Evolutionary conservation across 2,329 filamentous ascomycete species (phyloP).

Genomic region (Botryosphaeria agaves): DNA sequence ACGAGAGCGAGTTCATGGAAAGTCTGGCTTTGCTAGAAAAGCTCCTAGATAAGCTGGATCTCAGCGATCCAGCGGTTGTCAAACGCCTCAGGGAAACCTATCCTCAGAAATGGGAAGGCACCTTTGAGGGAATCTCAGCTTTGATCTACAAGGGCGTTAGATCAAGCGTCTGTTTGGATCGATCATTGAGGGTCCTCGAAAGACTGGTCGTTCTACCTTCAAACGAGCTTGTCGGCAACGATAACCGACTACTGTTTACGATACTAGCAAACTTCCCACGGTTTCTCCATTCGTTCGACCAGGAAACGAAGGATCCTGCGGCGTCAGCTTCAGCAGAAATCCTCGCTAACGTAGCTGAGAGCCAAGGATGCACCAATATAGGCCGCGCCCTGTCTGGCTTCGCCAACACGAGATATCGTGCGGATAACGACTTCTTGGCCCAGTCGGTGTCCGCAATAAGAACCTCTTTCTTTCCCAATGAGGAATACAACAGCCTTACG

Average conservation of each 20-base stretch:
- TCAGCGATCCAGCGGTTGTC: conserved; percentile 52
- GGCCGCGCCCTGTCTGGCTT: conserved; percentile 54
- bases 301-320: conserved; percentile 36
- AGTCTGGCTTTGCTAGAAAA: conserved; percentile 82
- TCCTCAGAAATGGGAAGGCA: conserved; percentile 74
- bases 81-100: conserved; percentile 58
- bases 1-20: conserved; percentile 87
- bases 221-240: conserved; percentile 65
- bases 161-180: conserved; percentile 66
- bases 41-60: conserved; percentile 67
- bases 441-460: conserved; percentile 59
- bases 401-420: conserved; percentile 46
- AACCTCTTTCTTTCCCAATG: conserved; percentile 60
- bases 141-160: conserved; percentile 83
- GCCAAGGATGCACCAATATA: conserved; percentile 50
- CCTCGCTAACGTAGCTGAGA: conserved; percentile 55
- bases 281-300: conserved; percentile 58
- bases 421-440: conserved; percentile 56
- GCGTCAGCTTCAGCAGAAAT: conserved; percentile 45
- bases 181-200: conserved; percentile 62
- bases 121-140: conserved; percentile 71
- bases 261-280: conserved; percentile 83
- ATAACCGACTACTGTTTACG: conserved; percentile 66
- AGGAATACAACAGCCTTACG: conserved; percentile 71
- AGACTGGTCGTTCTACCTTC: conserved; percentile 63